Percentiles rank a stretch among this genome's conserved stretches.
phyloP scores from a whole-genome alignment of 2,329 filamentous ascomycete species.

The Trichoderma sp. region DNA sequence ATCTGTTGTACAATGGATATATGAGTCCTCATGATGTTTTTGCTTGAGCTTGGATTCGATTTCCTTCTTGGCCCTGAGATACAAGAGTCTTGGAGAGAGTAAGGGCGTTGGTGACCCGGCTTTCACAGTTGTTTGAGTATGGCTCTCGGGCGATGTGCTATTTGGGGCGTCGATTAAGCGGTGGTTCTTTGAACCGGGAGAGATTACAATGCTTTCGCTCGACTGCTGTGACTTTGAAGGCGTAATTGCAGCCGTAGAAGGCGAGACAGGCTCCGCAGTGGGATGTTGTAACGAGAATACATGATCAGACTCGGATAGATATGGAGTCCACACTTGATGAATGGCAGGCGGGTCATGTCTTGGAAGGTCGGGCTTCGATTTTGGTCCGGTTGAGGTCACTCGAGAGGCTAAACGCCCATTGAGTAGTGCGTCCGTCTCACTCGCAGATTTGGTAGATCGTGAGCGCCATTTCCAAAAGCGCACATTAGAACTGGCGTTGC shows the following conservation, averaged over 20 bases:
- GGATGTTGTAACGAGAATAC: slow-evolving; percentile 49
- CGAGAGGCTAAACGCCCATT: slow-evolving; percentile 30
- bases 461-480: slow-evolving; percentile 46
- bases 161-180: not conserved
- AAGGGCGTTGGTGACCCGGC: not conserved
- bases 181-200: slow-evolving; percentile 3
- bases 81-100: slow-evolving; percentile 16
- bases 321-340: slow-evolving; percentile 42
- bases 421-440: slow-evolving; percentile 33
- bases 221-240: slow-evolving; percentile 18
- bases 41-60: slow-evolving; percentile 29
- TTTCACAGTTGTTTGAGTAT: not conserved
- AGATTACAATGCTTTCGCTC: slow-evolving; percentile 18
- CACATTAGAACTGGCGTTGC: slow-evolving; percentile 36
- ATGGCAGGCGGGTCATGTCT: slow-evolving; percentile 1
- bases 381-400: slow-evolving; percentile 24
- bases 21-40: not conserved
- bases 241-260: not conserved
- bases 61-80: slow-evolving; percentile 29
- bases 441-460: slow-evolving; percentile 40
- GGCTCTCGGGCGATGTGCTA: not conserved
- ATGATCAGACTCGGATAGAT: slow-evolving; percentile 49
- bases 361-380: not conserved
- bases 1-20: not conserved
- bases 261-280: not conserved